phyloP scores from a whole-genome alignment of 2,329 filamentous ascomycete species.

The Chaetomium globosum region DNA sequence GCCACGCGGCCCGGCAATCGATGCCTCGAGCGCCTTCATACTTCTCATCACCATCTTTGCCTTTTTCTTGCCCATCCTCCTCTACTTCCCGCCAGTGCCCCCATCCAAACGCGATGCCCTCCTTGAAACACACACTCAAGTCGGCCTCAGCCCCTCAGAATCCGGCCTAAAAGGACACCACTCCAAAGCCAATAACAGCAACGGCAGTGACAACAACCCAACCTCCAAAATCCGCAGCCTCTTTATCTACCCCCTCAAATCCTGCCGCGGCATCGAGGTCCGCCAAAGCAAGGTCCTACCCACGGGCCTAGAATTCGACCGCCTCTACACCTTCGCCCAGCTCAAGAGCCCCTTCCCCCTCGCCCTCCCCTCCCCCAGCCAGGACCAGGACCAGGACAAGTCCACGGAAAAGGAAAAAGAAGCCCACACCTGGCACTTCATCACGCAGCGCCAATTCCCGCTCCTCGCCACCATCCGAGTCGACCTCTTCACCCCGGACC shows the following conservation, averaged over 20 bases:
- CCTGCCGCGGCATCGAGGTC: constrained; percentile 76
- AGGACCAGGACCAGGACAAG: constrained; percentile 7
- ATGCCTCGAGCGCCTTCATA: constrained; percentile 44
- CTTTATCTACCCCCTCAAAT: constrained; percentile 81
- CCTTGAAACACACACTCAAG: constrained; percentile 55
- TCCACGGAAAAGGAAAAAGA: not conserved
- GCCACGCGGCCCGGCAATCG: constrained; percentile 33
- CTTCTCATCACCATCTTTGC: constrained; percentile 51
- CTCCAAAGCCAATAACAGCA: not conserved
- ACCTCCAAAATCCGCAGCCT: constrained; percentile 60
- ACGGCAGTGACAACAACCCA: not conserved
- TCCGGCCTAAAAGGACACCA: constrained; percentile 44
- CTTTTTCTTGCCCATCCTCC: constrained; percentile 57
- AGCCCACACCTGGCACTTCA: constrained; percentile 64
- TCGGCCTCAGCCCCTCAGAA: constrained; percentile 47
- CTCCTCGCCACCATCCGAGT: constrained; percentile 69
- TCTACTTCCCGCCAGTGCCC: constrained; percentile 58
- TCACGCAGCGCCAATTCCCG: constrained; percentile 71
- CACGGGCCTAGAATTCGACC: constrained; percentile 75
- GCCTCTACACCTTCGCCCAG: constrained; percentile 81
- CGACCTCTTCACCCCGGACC: constrained; percentile 70
- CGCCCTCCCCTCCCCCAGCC: constrained; percentile 39
- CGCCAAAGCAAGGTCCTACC: constrained; percentile 63
- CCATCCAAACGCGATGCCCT: constrained; percentile 58
- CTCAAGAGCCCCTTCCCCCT: constrained; percentile 54